phyloP scores from a whole-genome alignment of 2,329 filamentous ascomycete genomes.

The Magnaporthiopsis poae region DNA sequence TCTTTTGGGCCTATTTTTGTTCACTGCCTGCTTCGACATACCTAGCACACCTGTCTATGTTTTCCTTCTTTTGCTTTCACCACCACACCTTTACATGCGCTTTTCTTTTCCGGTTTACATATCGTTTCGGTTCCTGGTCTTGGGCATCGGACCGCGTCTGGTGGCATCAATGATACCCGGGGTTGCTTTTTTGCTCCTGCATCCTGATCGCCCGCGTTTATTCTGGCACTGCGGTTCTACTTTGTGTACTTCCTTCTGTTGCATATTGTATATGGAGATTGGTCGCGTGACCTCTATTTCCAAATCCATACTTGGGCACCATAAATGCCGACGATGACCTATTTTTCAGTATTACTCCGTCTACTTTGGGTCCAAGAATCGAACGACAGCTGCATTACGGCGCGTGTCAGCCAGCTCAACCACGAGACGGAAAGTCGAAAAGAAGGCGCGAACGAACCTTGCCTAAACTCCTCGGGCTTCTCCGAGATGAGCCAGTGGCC shows the following conservation, averaged over 20 bases:
- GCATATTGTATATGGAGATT: background rate
- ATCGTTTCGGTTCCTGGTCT: background rate
- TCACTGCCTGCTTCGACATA: too few species aligned
- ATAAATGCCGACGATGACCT: background rate
- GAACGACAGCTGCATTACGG: conserved; percentile 21
- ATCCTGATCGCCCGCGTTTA: background rate
- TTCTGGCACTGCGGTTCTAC: background rate
- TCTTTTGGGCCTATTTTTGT: too few species aligned
- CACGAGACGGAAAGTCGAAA: background rate
- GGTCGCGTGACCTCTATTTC: background rate
- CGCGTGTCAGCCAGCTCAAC: background rate
- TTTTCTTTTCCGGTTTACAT: background rate
- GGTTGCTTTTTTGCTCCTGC: background rate
- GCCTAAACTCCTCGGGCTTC: conserved; percentile 67
- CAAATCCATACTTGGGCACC: background rate
- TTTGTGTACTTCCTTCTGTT: background rate
- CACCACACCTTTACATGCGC: background rate
- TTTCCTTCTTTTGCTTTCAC: background rate
- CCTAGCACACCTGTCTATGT: too few species aligned
- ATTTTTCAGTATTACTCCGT: background rate
- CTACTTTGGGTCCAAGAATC: conserved; percentile 24
- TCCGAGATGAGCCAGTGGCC: conserved; percentile 90
- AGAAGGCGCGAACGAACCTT: conserved; percentile 41
- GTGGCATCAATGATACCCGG: conserved; percentile 7
- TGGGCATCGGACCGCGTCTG: background rate